Evolutionary conservation across 495 filamentous ascomycete species (phyloP), one percentile per base, ranked within the genome.

Genomic region (Pseudomonodictys pantanalensis): DNA sequence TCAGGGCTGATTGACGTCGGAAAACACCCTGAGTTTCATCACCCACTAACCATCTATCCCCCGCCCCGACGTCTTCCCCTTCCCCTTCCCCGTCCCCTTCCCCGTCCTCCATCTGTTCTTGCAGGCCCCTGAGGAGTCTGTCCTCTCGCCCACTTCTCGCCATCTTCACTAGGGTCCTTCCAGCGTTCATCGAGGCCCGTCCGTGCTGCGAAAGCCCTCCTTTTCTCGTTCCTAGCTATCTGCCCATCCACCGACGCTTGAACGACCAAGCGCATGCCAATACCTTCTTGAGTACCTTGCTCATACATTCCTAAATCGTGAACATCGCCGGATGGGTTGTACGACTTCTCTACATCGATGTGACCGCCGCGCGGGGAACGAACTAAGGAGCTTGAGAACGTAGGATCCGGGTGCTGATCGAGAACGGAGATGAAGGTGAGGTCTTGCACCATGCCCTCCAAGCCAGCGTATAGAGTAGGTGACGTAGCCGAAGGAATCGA

Each of bases 391-490:
- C 51, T 28, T 22, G 55, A 32, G 28, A 69, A 67, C 29, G 68
- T 12, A 4, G 69, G 72, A 44, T 74, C 72, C 10, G 71, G 71
- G 33, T 69, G 64, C 9, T 17, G 12, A 49, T 74, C 71, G 17
- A 78, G 70, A 20, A 70, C 76, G 0, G 76, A 78, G 6, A 73
- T 74, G 65, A 86, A 78, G 39, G 82, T 79, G 1, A 86, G 68
- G 22, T 79, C 75, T 5, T 83, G 54, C 1, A 86, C 71, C 0
- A 73, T 72, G 46, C 78, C 75, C 45, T 79, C 78, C 15, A 84
- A 66, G 9, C 83, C 83, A 15, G 79, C 76, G 67, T 81, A 86
- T n/a, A 86, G 65, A 15, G 76, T 79, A 18, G 81, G 76, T 0
- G 81, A 85, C 26, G 67, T 71, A 1, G 76, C 65, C 1, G 83